Conservation (phyloP, 2,329 filamentous ascomycete genomes). For the Trichophyton schoenleinii region DNA sequence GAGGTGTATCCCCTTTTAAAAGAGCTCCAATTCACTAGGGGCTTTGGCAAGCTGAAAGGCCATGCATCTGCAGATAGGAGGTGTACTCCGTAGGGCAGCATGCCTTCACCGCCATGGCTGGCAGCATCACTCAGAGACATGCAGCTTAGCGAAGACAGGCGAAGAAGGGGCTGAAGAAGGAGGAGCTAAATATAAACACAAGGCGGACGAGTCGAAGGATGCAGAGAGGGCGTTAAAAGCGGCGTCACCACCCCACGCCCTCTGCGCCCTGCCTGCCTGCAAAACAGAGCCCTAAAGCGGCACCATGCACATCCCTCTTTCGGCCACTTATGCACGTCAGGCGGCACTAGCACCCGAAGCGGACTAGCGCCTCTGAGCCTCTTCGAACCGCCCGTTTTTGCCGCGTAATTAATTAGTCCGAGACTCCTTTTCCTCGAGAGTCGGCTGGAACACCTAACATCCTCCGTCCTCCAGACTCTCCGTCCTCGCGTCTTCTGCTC, state of each 20-base stretch:
- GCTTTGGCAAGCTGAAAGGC: no score
- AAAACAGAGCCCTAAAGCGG: not conserved
- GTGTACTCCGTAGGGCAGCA: no score
- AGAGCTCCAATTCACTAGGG: no score
- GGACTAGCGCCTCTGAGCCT: not conserved
- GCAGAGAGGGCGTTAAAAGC: not conserved
- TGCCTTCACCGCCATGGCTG: not conserved
- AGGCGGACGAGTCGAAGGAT: not conserved
- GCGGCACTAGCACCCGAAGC: not conserved
- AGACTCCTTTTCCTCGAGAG: not conserved
- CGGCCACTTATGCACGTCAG: not conserved
- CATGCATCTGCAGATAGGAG: no score
- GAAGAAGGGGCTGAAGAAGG: not conserved
- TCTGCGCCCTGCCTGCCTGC: not conserved
- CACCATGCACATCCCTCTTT: not conserved
- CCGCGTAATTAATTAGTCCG: conserved; percentile 2
- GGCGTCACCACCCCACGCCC: not conserved
- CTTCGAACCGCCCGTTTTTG: not conserved
- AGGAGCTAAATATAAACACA: not conserved
- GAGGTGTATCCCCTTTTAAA: no score
- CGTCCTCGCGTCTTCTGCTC: not conserved
- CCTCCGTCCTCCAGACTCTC: not conserved
- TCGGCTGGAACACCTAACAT: not conserved
- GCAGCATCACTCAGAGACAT: not conserved
- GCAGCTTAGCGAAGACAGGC: not conserved